These are phyloP conservation scores for Aspergillus jensenii DNA, from an alignment of 2,329 filamentous ascomycete genomes.

Conservation along the genomic window DNA sequence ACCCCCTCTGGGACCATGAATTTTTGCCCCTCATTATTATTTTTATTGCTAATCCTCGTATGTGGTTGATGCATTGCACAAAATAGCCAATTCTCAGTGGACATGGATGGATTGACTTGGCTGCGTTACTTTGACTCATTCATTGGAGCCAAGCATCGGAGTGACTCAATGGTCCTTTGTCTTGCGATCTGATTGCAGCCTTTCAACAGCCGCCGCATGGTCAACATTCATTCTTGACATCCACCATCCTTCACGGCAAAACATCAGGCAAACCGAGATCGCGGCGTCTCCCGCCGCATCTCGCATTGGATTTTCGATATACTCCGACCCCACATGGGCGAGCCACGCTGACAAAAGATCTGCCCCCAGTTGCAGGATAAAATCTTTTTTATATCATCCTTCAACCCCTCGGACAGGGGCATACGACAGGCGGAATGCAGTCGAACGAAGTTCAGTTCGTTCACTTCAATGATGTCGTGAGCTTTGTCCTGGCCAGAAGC, in stretches of 20 bases:
- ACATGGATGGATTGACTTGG: too few relatives aligned
- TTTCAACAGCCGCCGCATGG: too few relatives aligned
- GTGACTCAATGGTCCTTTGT: too few relatives aligned
- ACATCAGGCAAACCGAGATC: too few relatives aligned
- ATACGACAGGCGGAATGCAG: not conserved
- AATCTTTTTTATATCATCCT: not conserved
- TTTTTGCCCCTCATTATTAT: not conserved
- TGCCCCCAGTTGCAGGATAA: not conserved
- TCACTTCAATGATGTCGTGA: constrained; percentile 13
- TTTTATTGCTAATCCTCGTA: not conserved
- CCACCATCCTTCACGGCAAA: too few relatives aligned
- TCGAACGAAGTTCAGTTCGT: constrained; percentile 9
- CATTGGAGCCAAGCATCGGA: too few relatives aligned
- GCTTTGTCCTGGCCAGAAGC: not conserved
- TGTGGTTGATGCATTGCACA: not conserved
- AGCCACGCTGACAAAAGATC: not conserved
- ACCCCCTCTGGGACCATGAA: not conserved
- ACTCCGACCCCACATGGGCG: not conserved
- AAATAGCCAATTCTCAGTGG: too few relatives aligned
- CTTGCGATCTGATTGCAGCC: too few relatives aligned
- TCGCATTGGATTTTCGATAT: too few relatives aligned
- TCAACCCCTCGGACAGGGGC: not conserved
- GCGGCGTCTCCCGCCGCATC: too few relatives aligned
- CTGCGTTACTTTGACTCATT: too few relatives aligned
- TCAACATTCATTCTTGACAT: too few relatives aligned